A percentile compares a stretch with the other conserved stretches of the same genome.
Evolutionary conservation across 495 filamentous ascomycete species (phyloP).

Genomic region (Podospora conica): DNA sequence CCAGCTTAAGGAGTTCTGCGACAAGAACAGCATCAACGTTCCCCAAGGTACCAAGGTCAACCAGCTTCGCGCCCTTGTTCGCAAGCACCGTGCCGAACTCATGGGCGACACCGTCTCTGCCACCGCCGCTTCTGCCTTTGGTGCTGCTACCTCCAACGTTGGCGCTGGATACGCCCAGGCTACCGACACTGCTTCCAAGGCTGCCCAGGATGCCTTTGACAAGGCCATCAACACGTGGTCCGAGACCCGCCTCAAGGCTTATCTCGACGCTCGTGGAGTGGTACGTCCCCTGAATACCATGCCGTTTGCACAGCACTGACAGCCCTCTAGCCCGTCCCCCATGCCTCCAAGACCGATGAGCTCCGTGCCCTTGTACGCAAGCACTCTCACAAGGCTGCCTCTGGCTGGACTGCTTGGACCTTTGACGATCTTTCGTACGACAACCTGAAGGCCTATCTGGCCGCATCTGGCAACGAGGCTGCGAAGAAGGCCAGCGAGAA

Average conservation of each 20-base stretch:
- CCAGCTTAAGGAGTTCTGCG: conserved; percentile 84
- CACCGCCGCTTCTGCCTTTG: conserved; percentile 59
- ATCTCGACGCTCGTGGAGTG: conserved; percentile 58
- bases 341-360: conserved; percentile 70
- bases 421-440: conserved; percentile 79
- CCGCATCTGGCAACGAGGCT: conserved; percentile 49
- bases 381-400: conserved; percentile 64
- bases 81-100: conserved; percentile 76
- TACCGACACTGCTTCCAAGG: conserved; percentile 60
- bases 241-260: conserved; percentile 69
- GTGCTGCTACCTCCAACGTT: conserved; percentile 77
- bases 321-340: conserved; percentile 61
- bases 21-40: conserved; percentile 76
- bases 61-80: conserved; percentile 83
- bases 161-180: conserved; percentile 72
- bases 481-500: conserved; percentile 64
- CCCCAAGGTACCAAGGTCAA: conserved; percentile 87
- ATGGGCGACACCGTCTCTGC: conserved; percentile 58
- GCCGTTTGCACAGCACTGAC: conserved; percentile 11
- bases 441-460: conserved; percentile 67
- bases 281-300: conserved; percentile 4
- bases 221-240: conserved; percentile 59
- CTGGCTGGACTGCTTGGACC: conserved; percentile 70
- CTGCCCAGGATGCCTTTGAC: conserved; percentile 63
- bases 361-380: conserved; percentile 69